Evolutionary conservation across 106 monocot species (phyloP).

Genomic region (Dioscorea dumetorum): DNA sequence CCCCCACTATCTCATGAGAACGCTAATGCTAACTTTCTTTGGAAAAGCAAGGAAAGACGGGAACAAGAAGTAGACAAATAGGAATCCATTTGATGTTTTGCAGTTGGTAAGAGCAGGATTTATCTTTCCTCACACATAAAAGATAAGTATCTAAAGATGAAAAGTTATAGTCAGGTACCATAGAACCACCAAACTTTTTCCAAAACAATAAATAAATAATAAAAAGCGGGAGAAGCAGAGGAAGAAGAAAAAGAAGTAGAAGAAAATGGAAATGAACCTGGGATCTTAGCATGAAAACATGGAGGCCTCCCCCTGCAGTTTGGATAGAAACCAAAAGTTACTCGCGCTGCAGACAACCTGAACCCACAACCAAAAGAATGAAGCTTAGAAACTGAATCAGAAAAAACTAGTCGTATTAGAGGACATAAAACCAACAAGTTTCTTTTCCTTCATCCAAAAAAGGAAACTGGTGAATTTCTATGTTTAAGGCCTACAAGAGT

Average conservation of each 20-base stretch:
- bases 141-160: too few species aligned
- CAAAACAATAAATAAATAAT: not conserved
- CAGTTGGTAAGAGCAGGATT: too few species aligned
- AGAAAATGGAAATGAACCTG: not conserved
- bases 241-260: not conserved
- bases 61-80: too few species aligned
- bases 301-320: not conserved
- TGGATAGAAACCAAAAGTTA: not conserved
- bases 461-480: slow-evolving; percentile 16
- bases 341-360: not conserved
- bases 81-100: too few species aligned
- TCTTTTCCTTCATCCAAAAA: slow-evolving; percentile 6
- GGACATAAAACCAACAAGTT: not conserved
- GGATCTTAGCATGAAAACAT: not conserved
- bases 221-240: not conserved
- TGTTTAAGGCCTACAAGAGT: slow-evolving; percentile 17
- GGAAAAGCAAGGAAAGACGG: too few species aligned
- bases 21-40: too few species aligned
- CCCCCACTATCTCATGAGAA: too few species aligned
- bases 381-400: slow-evolving; percentile 4
- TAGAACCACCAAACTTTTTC: not conserved
- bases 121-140: too few species aligned
- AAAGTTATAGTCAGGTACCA: too few species aligned
- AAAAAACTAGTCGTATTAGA: not conserved
- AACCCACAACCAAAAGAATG: slow-evolving; percentile 5